phyloP scores from a whole-genome alignment of 129 eudicot genomes.

The Pittosporum tobira region DNA sequence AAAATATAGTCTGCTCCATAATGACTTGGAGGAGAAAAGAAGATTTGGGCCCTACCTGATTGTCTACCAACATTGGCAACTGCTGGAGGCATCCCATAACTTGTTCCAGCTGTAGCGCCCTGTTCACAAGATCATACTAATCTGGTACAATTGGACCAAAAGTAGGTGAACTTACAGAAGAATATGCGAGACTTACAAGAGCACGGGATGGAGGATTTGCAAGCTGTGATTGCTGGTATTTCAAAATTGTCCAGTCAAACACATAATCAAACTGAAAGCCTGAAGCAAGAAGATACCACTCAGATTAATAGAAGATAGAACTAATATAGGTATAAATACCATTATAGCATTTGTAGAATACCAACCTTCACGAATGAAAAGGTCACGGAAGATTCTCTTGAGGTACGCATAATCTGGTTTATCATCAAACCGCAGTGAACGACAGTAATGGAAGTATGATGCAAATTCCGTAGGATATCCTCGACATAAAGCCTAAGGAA shows the following conservation, averaged over 20 bases:
- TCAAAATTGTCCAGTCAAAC: conserved; percentile 94
- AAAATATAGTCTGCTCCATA: neutral
- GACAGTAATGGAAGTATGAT: conserved; percentile 87
- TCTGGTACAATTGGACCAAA: neutral
- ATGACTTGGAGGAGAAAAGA: neutral
- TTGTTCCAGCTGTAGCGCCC: conserved; percentile 77
- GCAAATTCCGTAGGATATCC: conserved; percentile 92
- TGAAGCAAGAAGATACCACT: conserved; percentile 14
- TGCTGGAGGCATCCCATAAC: conserved; percentile 67
- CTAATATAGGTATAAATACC: too few relatives aligned
- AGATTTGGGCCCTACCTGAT: conserved; percentile 32
- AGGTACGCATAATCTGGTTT: conserved; percentile 90
- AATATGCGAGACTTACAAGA: conserved; percentile 52
- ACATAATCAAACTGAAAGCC: conserved; percentile 94
- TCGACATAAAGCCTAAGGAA: conserved; percentile 66
- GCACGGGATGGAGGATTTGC: conserved; percentile 88
- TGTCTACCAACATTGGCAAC: conserved; percentile 45
- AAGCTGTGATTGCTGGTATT: conserved; percentile 94
- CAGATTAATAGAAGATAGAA: too few relatives aligned
- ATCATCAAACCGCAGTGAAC: conserved; percentile 85
- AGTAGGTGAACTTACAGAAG: neutral
- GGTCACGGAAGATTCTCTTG: conserved; percentile 88
- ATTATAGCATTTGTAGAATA: neutral
- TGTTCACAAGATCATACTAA: conserved; percentile 20
- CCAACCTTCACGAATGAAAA: conserved; percentile 87